Evolutionary conservation across 139 green algal species (phyloP).

Genomic region (Coccomyxa sp.): DNA sequence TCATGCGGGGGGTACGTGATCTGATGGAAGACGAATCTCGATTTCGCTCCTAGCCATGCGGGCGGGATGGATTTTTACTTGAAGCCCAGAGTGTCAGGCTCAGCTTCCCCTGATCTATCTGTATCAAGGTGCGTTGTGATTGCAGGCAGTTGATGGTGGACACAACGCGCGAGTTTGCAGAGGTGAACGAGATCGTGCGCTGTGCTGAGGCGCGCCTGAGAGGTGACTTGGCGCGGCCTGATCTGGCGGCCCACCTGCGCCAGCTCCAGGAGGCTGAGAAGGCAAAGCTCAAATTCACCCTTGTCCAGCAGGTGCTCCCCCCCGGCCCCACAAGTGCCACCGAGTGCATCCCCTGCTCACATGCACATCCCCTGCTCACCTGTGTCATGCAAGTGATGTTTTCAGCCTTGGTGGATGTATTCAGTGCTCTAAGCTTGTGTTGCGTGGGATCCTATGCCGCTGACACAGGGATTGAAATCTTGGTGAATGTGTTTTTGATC

Average conservation of each 20-base stretch:
- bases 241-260: slow-evolving; percentile 24
- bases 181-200: background rate
- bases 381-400: no score
- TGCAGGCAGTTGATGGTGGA: slow-evolving; percentile 10
- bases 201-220: background rate
- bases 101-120: no score
- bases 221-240: background rate
- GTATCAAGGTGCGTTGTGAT: background rate
- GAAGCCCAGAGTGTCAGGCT: no score
- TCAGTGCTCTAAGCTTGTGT: background rate
- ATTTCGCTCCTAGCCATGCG: no score
- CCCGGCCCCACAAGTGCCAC: background rate
- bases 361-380: no score
- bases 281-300: slow-evolving; percentile 44
- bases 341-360: background rate
- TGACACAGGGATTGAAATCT: no score
- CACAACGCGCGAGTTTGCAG: slow-evolving; percentile 4
- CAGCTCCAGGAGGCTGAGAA: slow-evolving; percentile 44
- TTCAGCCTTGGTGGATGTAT: no score
- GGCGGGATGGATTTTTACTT: no score
- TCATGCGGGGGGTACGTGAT: no score
- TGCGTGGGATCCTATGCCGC: background rate
- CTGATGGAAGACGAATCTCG: no score
- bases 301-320: slow-evolving; percentile 17
- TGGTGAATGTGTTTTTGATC: no score